Base-by-base conservation (phyloP, 139 green algal genomes). In the Coelastrella sp. region DNA sequence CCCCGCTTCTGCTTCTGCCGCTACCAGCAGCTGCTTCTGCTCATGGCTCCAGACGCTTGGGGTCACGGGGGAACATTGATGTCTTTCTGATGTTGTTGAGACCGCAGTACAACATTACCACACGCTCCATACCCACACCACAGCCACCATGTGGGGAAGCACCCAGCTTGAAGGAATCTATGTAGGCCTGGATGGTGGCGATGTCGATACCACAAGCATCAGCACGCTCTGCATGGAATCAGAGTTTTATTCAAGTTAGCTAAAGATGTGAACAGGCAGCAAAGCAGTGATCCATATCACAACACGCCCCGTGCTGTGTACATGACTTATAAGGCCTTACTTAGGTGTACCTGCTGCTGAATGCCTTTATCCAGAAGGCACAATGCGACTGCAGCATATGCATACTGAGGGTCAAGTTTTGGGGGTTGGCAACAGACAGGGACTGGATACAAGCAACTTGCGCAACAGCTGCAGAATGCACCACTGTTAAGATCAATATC, bases 41-140 rank as follows among this genome's bases (percentile, higher is more conserved):
- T 71, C 35, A 99, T 1, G 97, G 97, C 59, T 95, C 93, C 25
- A 99, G 85, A 7, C 97, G 89, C 90, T 97, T 97, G 43, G 97
- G 97, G 90, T 99, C 97, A 48, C 97, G 93, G 2, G 97, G 97
- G 91, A 99, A 99, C 91, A 99, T 94, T 51, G 89, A 95, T 7
- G 97, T 98, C 89, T 99, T 99, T 64, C 97, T 93, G 85, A 99
- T 98, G 92, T 99, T 99, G 92, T 97, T 93, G 51, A 99, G 94
- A 19, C 92, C 95, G 48, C 92, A 95, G 92, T 98, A 99, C 34
- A 99, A 91, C 97, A 99, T 99, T 21, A 98, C 80, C 62, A 99
- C 97, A 40, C 97, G 93, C 92, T 99, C 97, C 84, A 99, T 85
- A 41, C 97, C 97, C 41, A 99, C 97, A 43, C 97, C 97, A 1